A percentile compares a stretch with the other conserved stretches of the same genome.
phyloP scores from a whole-genome alignment of 2,329 filamentous ascomycete genomes.

The Proliferodiscus dingleyae region DNA sequence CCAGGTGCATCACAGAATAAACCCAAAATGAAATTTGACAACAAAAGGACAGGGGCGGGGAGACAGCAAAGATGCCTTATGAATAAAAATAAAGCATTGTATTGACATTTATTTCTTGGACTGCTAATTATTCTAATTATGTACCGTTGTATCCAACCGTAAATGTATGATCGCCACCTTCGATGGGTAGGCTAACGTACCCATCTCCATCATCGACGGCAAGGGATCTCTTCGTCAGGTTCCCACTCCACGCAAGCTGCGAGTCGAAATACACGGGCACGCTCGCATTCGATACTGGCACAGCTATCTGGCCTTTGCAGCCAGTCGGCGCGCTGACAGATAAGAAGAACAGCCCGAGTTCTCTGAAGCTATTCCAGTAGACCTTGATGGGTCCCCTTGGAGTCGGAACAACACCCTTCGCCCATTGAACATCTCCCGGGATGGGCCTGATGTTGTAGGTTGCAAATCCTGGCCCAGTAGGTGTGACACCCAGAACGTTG shows the following conservation, averaged over 20 bases:
- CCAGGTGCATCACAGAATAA: too few relatives aligned
- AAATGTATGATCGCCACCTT: conserved; percentile 1
- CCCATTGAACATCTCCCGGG: conserved; percentile 37
- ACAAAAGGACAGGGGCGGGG: too few relatives aligned
- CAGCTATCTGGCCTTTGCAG: conserved; percentile 19
- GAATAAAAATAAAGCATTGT: background rate
- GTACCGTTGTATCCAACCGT: conserved; percentile 5
- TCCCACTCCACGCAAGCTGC: background rate
- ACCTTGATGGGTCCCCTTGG: conserved; percentile 37
- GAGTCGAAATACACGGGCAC: conserved; percentile 4
- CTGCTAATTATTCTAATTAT: background rate
- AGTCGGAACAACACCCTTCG: conserved; percentile 40
- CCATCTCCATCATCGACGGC: background rate
- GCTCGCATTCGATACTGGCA: conserved; percentile 19
- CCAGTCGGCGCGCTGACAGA: conserved; percentile 30
- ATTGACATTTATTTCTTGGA: background rate
- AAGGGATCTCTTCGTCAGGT: background rate
- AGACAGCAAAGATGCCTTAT: background rate
- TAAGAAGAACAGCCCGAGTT: conserved; percentile 26
- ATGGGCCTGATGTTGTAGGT: conserved; percentile 38
- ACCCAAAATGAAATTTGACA: too few relatives aligned
- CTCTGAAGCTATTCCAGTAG: conserved; percentile 32
- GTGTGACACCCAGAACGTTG: conserved; percentile 43
- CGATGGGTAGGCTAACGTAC: conserved; percentile 2
- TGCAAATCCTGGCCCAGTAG: conserved; percentile 40